Evolutionary conservation across 2,329 filamentous ascomycete species (phyloP), one percentile per base, ranked within the genome.

Genomic region (Allantophomopsis lycopodina): DNA sequence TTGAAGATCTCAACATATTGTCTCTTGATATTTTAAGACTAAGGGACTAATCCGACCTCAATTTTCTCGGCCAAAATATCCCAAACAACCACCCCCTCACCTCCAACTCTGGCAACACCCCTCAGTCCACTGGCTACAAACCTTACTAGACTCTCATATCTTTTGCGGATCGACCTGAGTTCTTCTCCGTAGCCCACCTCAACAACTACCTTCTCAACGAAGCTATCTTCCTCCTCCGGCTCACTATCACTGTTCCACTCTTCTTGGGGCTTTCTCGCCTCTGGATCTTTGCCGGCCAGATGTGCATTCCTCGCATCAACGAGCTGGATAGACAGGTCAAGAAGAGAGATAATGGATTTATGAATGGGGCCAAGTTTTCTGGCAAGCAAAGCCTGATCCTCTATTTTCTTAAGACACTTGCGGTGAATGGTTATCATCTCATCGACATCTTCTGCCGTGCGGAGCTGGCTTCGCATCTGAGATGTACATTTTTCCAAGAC

Each of bases 11-110:
- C 11, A 12, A 28, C 3, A 12, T 12, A 8, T 28, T 10, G 3
- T 12, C 23, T 28, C 3, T 8, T 10, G 10, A 21, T 21, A 5
- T 5, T 21, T 28, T 12, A 28, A 3, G 23, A 3, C 8, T 28
- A 28, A 34, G 32, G 12, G 12, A 40, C 50, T 18, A 56, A 37
- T 2, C 64, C 61, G 52, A 66, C 67, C 49, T 88, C 81, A 35
- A 94, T 58, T 64, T 81, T 83, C 57, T 94, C 85, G 1, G 83
- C 85, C 44, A 94, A 56, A 43, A 82, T 75, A 58, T 91, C 84
- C 82, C 87, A 89, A 54, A 79, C 74, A 23, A 51, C 68, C 60
- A 84, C 76, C 18, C 76, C 76, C 60, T 84, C 76, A 20, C 76
- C 76, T 36, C 82, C 79, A 28, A 79, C 82, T 49, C 87, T 71